These are phyloP conservation scores for Solanum boliviense DNA, from an alignment of 257 asterid species.

Conservation along the genomic window DNA sequence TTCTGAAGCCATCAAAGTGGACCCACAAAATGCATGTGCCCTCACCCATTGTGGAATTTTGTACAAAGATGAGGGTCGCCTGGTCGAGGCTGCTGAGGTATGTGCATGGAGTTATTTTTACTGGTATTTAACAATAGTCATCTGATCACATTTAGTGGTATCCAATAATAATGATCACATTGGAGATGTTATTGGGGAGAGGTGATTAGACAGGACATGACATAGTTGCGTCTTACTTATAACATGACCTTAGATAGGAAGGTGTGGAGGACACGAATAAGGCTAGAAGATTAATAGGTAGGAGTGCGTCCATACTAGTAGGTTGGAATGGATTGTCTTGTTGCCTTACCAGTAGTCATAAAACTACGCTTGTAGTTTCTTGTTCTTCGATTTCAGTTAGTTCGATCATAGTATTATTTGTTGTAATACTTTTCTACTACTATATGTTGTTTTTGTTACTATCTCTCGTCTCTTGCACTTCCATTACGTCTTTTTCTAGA, in stretches of 20 bases:
- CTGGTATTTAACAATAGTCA: not conserved
- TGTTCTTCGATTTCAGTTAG: not conserved
- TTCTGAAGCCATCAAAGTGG: constrained; percentile 72
- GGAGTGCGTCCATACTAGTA: not conserved
- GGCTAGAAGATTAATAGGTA: not conserved
- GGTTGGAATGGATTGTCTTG: not conserved
- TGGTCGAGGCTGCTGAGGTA: constrained; percentile 99
- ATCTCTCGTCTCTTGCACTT: not conserved
- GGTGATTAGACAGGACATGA: not conserved
- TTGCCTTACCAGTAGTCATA: not conserved
- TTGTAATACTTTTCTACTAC: not conserved
- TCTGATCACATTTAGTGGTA: not conserved
- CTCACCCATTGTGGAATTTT: constrained; percentile 85
- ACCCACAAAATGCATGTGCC: constrained; percentile 88
- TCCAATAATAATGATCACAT: not conserved
- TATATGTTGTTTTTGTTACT: not conserved
- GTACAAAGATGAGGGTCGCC: constrained; percentile 84
- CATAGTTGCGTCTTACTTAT: not conserved
- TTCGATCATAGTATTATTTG: not conserved
- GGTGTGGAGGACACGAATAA: not conserved
- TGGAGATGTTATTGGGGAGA: not conserved
- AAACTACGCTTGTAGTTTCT: not conserved
- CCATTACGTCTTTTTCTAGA: not conserved
- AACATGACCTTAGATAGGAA: not conserved
- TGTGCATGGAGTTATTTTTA: constrained; percentile 1